Percentiles rank a stretch among this genome's conserved stretches.
phyloP scores from a whole-genome alignment of 345 rosid genomes.

The Chamaenerion angustifolium region DNA sequence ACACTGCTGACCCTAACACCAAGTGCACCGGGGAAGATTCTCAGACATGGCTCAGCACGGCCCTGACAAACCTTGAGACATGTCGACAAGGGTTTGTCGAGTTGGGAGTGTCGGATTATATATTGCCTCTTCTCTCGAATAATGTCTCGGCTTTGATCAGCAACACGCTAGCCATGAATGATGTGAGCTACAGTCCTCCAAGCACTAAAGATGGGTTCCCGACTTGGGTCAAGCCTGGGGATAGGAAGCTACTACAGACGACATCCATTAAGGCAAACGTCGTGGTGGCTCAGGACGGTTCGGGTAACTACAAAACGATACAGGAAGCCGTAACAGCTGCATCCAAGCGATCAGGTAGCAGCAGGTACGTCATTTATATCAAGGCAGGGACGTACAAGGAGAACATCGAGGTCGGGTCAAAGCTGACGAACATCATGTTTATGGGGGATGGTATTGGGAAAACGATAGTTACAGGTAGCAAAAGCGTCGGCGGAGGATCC shows the following conservation, averaged over 20 bases:
- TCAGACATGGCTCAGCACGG: slow-evolving; percentile 90
- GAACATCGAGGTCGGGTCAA: slow-evolving; percentile 39
- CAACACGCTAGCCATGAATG: slow-evolving; percentile 60
- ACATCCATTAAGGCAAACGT: slow-evolving; percentile 32
- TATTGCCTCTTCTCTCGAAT: slow-evolving; percentile 61
- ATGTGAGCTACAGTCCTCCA: slow-evolving; percentile 25
- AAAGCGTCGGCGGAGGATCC: slow-evolving; percentile 73
- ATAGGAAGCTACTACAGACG: slow-evolving; percentile 58
- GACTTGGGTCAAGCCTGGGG: slow-evolving; percentile 59
- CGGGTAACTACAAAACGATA: slow-evolving; percentile 55
- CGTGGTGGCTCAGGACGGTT: slow-evolving; percentile 83
- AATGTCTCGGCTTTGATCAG: slow-evolving; percentile 58
- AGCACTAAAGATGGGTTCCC: slow-evolving; percentile 47
- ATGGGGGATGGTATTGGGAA: slow-evolving; percentile 66
- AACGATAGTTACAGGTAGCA: slow-evolving; percentile 68
- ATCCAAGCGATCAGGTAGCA: slow-evolving; percentile 33
- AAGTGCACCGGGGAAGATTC: slow-evolving; percentile 45
- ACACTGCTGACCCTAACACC: slow-evolving; percentile 26
- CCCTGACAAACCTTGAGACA: slow-evolving; percentile 74
- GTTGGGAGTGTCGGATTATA: slow-evolving; percentile 40
- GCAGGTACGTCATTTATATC: slow-evolving; percentile 55
- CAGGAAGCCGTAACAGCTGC: slow-evolving; percentile 49
- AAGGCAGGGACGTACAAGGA: slow-evolving; percentile 69
- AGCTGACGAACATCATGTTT: slow-evolving; percentile 52
- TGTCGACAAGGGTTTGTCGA: slow-evolving; percentile 61